Evolutionary conservation across 148 eudicot species (phyloP).

Genomic region (Nepenthes mirabilis): DNA sequence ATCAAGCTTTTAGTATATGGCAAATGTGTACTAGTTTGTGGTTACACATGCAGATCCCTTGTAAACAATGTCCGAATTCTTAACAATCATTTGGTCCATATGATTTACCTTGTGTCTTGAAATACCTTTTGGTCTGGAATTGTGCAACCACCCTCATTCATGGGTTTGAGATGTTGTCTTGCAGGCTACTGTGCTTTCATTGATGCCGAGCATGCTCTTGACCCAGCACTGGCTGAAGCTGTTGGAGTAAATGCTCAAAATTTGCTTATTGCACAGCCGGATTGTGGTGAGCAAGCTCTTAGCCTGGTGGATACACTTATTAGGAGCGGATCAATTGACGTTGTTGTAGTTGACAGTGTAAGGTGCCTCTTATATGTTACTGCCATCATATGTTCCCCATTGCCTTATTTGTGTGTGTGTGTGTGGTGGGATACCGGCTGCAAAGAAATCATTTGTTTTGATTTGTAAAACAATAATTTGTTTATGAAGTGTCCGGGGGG

Average conservation of each 20-base stretch:
- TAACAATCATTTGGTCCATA: too few species aligned
- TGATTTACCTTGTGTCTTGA: background rate
- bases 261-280: constrained; percentile 94
- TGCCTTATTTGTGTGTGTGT: background rate
- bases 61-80: too few species aligned
- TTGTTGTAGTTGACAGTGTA: constrained; percentile 97
- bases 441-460: background rate
- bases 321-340: constrained; percentile 94
- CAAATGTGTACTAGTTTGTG: too few species aligned
- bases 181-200: constrained; percentile 88
- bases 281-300: constrained; percentile 98
- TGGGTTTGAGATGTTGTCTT: background rate
- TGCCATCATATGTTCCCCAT: background rate
- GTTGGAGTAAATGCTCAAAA: constrained; percentile 84
- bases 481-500: background rate
- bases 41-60: too few species aligned
- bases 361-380: constrained; percentile 10
- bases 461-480: background rate
- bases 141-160: background rate
- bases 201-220: constrained; percentile 99
- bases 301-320: constrained; percentile 92
- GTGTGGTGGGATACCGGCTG: background rate
- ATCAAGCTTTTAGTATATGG: too few species aligned
- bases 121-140: background rate
- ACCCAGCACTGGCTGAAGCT: constrained; percentile 73